Percentiles rank a stretch among this genome's conserved stretches.
These are phyloP conservation scores for Globisporangium nodosum DNA, from an alignment of 352 stramenopile genomes.

Conservation along the genomic window DNA sequence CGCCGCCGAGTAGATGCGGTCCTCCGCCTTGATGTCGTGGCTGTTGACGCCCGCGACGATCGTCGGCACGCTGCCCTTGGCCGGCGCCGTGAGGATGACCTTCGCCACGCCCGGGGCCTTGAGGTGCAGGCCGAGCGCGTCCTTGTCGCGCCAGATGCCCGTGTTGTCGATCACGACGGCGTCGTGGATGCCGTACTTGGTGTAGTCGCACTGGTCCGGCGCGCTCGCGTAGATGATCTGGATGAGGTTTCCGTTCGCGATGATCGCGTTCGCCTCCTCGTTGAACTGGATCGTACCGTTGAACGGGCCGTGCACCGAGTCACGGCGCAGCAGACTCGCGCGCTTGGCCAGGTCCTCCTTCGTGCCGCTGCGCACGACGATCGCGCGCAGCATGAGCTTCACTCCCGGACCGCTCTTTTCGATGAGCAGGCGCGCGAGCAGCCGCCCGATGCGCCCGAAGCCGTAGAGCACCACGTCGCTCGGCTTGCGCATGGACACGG, in stretches of 20 bases:
- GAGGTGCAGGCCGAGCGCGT: constrained; percentile 60
- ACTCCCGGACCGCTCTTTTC: constrained; percentile 81
- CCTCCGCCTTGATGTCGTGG: constrained; percentile 40
- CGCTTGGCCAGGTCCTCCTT: constrained; percentile 83
- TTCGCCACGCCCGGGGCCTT: constrained; percentile 74
- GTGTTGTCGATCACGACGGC: constrained; percentile 90
- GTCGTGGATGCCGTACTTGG: constrained; percentile 80
- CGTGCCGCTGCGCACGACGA: constrained; percentile 81
- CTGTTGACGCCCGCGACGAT: constrained; percentile 83
- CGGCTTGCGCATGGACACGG: constrained; percentile 44
- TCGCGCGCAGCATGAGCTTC: constrained; percentile 85
- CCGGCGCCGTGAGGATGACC: constrained; percentile 74
- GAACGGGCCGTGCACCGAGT: constrained; percentile 86
- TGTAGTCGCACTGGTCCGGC: constrained; percentile 86
- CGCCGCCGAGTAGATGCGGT: constrained; percentile 71
- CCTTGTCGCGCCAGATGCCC: constrained; percentile 71
- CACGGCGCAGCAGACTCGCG: constrained; percentile 73
- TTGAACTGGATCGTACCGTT: constrained; percentile 80
- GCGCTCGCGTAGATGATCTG: constrained; percentile 83
- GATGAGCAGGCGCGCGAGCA: constrained; percentile 74
- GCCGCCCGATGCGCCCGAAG: constrained; percentile 83
- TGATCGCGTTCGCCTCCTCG: constrained; percentile 80
- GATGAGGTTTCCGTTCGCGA: constrained; percentile 85
- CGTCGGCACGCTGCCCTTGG: constrained; percentile 68
- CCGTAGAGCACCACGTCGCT: constrained; percentile 84